phyloP scores from a whole-genome alignment of 176 grass and related monocot species.

The Cenchrus fungigraminus region DNA sequence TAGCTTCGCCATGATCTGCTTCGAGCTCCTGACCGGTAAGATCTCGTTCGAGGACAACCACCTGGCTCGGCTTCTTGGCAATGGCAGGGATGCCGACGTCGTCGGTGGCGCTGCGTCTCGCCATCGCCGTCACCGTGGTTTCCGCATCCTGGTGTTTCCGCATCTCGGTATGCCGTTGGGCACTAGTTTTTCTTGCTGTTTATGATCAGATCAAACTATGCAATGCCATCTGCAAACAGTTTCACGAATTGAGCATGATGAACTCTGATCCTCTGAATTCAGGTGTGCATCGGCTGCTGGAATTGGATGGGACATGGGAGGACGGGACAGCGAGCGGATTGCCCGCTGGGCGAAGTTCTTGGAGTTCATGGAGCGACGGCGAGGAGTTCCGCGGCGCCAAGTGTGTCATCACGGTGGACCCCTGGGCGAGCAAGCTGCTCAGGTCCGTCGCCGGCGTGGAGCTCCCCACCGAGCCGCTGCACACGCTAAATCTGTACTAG shows the following conservation, averaged over 20 bases:
- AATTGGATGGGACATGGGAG: background rate
- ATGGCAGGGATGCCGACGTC: background rate
- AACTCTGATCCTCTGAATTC: background rate
- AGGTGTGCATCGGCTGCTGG: background rate
- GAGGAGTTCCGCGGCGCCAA: too few species aligned
- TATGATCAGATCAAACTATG: background rate
- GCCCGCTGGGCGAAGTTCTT: background rate
- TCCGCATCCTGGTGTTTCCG: background rate
- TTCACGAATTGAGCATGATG: background rate
- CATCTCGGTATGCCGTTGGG: slow-evolving; percentile 6
- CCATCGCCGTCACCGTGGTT: background rate
- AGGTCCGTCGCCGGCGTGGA: too few species aligned
- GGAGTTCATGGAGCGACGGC: slow-evolving; percentile 9
- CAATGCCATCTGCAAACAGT: background rate
- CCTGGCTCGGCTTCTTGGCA: slow-evolving; percentile 25
- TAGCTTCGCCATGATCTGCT: slow-evolving; percentile 91
- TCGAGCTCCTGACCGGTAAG: slow-evolving; percentile 90
- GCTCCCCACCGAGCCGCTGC: too few species aligned
- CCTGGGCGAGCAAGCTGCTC: too few species aligned
- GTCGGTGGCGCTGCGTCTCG: background rate
- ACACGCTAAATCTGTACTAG: too few species aligned
- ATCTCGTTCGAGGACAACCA: slow-evolving; percentile 94
- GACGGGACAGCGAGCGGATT: background rate
- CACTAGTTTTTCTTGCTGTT: background rate
- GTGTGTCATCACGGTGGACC: too few species aligned